A percentile compares a stretch with the other conserved stretches of the same genome.
These are phyloP conservation scores for Phytomonas francai DNA, from an alignment of 208 protist species.

Conservation along the genomic window DNA sequence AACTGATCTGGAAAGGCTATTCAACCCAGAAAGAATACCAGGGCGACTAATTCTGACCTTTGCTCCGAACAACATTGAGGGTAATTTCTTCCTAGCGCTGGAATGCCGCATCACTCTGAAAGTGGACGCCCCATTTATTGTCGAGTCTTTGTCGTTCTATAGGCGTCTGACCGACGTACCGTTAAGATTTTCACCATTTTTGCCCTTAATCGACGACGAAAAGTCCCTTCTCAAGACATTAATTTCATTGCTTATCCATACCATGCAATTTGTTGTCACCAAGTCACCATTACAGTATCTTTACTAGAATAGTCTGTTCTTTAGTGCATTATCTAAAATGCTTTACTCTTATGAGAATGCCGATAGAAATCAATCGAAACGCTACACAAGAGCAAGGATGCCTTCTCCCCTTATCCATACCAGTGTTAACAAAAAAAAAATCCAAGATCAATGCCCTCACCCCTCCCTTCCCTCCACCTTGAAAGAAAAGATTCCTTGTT, in stretches of 20 bases:
- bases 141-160: background rate
- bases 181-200: slow-evolving; percentile 1
- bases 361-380: background rate
- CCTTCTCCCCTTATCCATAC: background rate
- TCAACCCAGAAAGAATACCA: background rate
- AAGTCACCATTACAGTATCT: background rate
- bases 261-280: background rate
- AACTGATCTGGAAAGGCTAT: background rate
- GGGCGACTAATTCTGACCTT: slow-evolving; percentile 24
- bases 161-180: background rate
- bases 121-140: background rate
- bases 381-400: background rate
- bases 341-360: background rate
- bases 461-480: too few relatives aligned
- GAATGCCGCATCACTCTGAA: slow-evolving; percentile 12
- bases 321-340: background rate
- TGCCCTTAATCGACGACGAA: background rate
- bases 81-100: slow-evolving; percentile 22
- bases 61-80: slow-evolving; percentile 14
- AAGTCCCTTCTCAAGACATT: background rate
- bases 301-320: background rate
- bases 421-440: background rate
- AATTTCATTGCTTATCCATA: background rate
- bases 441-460: too few relatives aligned
- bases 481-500: background rate